These are phyloP conservation scores for Aspergillus spinulosporus DNA, from an alignment of 2,329 filamentous ascomycete genomes.

Conservation along the genomic window DNA sequence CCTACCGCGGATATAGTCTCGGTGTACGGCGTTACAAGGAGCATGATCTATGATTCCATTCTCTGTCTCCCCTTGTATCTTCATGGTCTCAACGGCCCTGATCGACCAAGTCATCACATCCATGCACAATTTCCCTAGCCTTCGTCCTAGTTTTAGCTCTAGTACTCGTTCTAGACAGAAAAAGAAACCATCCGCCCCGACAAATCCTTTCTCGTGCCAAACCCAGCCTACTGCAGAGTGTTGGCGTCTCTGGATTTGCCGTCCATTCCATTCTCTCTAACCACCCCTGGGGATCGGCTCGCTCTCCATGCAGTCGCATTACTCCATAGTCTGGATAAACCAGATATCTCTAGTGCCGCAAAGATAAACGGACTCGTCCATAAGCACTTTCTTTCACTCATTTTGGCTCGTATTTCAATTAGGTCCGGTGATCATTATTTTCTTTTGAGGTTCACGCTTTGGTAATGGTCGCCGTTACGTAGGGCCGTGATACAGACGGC, in stretches of 20 bases:
- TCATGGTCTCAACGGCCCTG: background rate
- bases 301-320: background rate
- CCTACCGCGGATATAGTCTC: background rate
- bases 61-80: background rate
- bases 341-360: too few species aligned
- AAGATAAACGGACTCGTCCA: too few species aligned
- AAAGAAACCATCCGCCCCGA: background rate
- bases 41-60: background rate
- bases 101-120: background rate
- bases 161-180: background rate
- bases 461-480: background rate
- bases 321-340: too few species aligned
- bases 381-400: background rate
- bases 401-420: background rate
- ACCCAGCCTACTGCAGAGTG: background rate
- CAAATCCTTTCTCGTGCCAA: background rate
- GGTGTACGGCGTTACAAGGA: background rate
- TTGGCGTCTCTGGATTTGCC: constrained; percentile 8
- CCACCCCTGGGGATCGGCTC: background rate
- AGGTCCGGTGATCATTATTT: background rate
- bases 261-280: constrained; percentile 10
- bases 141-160: too few species aligned
- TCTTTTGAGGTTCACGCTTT: background rate
- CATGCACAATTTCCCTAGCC: background rate
- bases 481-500: background rate